Base-by-base conservation (phyloP, 805 yeast species). In the Metschnikowia lachancei region DNA sequence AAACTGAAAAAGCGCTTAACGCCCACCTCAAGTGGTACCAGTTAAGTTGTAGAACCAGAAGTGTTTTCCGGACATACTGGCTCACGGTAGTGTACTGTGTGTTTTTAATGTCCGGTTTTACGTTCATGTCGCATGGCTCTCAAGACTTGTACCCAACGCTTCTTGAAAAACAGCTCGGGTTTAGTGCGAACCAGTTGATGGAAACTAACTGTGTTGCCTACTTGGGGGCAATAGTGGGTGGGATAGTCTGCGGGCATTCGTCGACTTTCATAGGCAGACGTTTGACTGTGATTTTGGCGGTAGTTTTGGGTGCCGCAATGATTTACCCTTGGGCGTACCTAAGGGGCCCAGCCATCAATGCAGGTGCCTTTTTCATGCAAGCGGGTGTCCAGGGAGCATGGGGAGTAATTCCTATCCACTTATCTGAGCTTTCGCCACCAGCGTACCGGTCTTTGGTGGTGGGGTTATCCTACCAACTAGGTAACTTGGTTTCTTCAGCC, bases 401-500 rank as follows among this genome's bases (percentile, higher is more conserved):
- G 85, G 89, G 90, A 51, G 78, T 84, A 36, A 71, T 80, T 12
- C 87, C 90, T 14, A 75, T 82, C 37, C 82, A 83, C 62, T 67
- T 85, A 37, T 70, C 82, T 29, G 91, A 85, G 62, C 68, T 84
- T 41, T 77, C 86, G 16, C 65, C 66, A 2, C 49, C 49, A 8
- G 42, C 49, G 2, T 26, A 45, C 29, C 35, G 53, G 12, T 37
- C 53, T 9, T 47, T 52, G 46, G 49, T 43, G 30, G 51, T 46
- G 7, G 56, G 54, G 3, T 62, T 81, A 17, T 74, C 81, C 4
- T 84, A 84, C 59, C 91, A 84, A 63, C 72, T 84, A 47, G 90
- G 90, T 66, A 83, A 83, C 61, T 74, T 85, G 57, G 86, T 84
- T 0, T 78, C 86, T 4, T 76, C 86, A 16, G 89, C 88, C 0